phyloP scores from a whole-genome alignment of 148 eudicot genomes.

The Rhododendron simsii region DNA sequence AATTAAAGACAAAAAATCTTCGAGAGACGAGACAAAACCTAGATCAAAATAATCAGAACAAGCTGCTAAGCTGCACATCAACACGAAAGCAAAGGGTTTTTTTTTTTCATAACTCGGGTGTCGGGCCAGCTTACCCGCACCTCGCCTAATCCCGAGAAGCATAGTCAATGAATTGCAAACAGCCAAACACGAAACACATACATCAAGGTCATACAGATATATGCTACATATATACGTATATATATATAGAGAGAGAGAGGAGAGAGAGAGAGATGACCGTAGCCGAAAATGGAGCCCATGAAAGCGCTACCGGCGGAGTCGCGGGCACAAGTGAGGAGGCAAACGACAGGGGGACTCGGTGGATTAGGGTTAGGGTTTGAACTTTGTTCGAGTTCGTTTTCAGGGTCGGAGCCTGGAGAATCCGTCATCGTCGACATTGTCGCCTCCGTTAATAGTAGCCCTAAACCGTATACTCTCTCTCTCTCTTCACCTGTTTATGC shows the following conservation, averaged over 20 bases:
- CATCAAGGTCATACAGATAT: background rate
- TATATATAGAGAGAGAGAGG: too few species aligned
- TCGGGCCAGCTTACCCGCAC: background rate
- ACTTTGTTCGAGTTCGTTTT: conserved; percentile 20
- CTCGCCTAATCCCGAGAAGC: background rate
- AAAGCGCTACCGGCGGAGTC: conserved; percentile 76
- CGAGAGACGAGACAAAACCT: background rate
- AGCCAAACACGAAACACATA: background rate
- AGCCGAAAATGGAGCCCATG: conserved; percentile 83
- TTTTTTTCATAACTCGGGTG: background rate
- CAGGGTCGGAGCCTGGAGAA: conserved; percentile 32
- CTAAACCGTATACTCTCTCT: conserved; percentile 1
- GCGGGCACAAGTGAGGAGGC: conserved; percentile 61
- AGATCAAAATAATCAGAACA: background rate
- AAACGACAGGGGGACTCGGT: conserved; percentile 47
- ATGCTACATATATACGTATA: too few species aligned
- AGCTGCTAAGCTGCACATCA: background rate
- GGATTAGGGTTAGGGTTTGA: conserved; percentile 36
- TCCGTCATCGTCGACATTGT: conserved; percentile 36
- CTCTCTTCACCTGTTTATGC: background rate
- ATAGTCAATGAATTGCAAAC: background rate
- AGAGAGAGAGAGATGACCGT: conserved; percentile 32
- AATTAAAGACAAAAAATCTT: background rate
- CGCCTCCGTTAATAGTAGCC: conserved; percentile 1
- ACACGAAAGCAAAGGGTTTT: background rate